Evolutionary conservation across 2,329 filamentous ascomycete genomes (phyloP).

Genomic region (Claviceps spartinae): DNA sequence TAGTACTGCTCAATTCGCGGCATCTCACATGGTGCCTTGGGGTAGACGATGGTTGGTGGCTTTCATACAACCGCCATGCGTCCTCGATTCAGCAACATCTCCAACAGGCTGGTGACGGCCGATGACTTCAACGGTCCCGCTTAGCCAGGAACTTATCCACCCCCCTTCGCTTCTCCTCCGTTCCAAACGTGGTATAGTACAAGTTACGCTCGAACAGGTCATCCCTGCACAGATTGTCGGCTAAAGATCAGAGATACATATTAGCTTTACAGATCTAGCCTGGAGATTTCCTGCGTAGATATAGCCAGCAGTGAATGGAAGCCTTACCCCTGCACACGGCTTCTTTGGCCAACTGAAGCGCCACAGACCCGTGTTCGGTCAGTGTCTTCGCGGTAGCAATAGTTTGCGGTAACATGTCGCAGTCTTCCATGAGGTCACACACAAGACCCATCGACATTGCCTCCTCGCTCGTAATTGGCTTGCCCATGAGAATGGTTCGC

Average conservation of each 20-base stretch:
- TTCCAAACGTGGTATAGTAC: conserved; percentile 23
- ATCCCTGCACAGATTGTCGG: conserved; percentile 15
- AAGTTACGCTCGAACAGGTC: conserved; percentile 21
- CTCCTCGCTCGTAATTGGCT: conserved; percentile 14
- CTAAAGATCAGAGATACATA: conserved; percentile 7
- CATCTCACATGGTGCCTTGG: not conserved
- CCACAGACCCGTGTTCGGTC: conserved; percentile 12
- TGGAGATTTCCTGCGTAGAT: not conserved
- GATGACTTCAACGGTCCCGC: not conserved
- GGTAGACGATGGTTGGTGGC: no score
- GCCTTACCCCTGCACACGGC: conserved; percentile 16
- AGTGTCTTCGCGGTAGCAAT: conserved; percentile 13
- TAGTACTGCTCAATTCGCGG: not conserved
- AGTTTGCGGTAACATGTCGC: conserved; percentile 13
- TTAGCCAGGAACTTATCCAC: conserved; percentile 18
- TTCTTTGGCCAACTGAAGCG: conserved; percentile 16
- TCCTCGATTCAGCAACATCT: conserved; percentile 1
- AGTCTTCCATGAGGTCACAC: conserved; percentile 14
- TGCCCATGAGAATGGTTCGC: conserved; percentile 16
- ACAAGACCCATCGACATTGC: conserved; percentile 14
- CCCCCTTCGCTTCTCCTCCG: conserved; percentile 16
- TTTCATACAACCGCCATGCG: conserved; percentile 1
- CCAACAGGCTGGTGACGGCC: conserved; percentile 1
- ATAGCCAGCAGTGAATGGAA: not conserved
- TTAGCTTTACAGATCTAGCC: not conserved